Percentiles rank a stretch among this genome's conserved stretches.
Evolutionary conservation across 1,284 basidiomycete genomes (phyloP).

Genomic region (Sporisorium graminicola): DNA sequence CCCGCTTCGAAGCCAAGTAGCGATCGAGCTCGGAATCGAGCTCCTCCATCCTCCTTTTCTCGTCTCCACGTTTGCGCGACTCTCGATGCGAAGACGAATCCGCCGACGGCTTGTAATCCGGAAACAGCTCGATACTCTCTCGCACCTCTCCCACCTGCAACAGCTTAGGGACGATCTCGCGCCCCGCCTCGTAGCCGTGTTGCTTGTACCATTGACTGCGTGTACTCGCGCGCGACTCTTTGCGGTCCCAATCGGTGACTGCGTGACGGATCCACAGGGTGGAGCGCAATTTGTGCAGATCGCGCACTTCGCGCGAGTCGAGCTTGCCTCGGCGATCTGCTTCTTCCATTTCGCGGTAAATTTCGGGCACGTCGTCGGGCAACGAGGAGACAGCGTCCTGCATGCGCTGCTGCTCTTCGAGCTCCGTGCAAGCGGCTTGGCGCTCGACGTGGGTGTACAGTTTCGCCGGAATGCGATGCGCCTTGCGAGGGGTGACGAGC

Average conservation of each 20-base stretch:
- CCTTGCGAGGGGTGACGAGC: constrained; percentile 51
- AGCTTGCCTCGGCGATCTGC: constrained; percentile 38
- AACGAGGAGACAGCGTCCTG: constrained; percentile 27
- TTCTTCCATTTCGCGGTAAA: constrained; percentile 66
- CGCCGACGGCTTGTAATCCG: constrained; percentile 28
- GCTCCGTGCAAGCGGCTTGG: constrained; percentile 36
- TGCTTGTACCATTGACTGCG: constrained; percentile 64
- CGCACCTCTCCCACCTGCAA: constrained; percentile 57
- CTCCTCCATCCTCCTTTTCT: constrained; percentile 32
- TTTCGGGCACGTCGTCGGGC: constrained; percentile 62
- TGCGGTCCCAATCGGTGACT: constrained; percentile 57
- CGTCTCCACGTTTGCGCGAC: neutral
- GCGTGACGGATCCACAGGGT: constrained; percentile 59
- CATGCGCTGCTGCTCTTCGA: constrained; percentile 6
- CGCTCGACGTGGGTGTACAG: constrained; percentile 63
- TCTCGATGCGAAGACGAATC: neutral
- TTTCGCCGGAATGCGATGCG: constrained; percentile 54
- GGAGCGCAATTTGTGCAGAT: constrained; percentile 42
- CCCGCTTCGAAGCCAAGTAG: constrained; percentile 8
- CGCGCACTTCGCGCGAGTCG: constrained; percentile 31
- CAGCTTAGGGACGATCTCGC: constrained; percentile 64
- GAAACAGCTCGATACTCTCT: constrained; percentile 50
- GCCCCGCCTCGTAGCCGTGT: constrained; percentile 64
- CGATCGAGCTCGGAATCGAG: constrained; percentile 46
- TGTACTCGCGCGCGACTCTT: constrained; percentile 51